Percentiles rank a stretch among this genome's conserved stretches.
These are phyloP conservation scores for Amphicarpaea edgeworthii DNA, from an alignment of 306 rosid genomes.

Conservation along the genomic window DNA sequence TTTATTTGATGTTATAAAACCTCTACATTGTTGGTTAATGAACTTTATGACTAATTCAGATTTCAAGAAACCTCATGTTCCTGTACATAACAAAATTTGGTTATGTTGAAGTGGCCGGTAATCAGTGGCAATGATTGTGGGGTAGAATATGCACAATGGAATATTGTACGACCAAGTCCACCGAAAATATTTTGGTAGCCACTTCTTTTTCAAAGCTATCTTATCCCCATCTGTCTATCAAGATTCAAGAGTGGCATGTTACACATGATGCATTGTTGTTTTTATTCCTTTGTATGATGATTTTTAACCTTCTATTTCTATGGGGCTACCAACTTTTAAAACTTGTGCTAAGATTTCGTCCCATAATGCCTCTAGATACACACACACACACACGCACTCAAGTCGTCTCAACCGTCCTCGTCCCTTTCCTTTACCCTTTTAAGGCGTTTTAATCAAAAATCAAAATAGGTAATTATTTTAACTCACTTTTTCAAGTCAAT, in stretches of 20 bases:
- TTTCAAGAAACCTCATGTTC: background rate
- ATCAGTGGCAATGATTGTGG: conserved; percentile 29
- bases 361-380: conserved; percentile 14
- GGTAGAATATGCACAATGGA: conserved; percentile 9
- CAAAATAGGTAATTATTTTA: too few relatives aligned
- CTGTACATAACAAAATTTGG: background rate
- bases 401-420: background rate
- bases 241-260: conserved; percentile 20
- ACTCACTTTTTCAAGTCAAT: too few relatives aligned
- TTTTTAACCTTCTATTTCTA: conserved; percentile 1
- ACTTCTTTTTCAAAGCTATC: conserved; percentile 29
- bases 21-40: too few relatives aligned
- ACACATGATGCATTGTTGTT: conserved; percentile 20
- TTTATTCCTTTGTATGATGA: background rate
- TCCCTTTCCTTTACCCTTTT: too few relatives aligned
- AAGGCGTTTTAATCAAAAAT: too few relatives aligned
- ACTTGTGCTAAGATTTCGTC: conserved; percentile 28
- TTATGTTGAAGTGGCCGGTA: background rate
- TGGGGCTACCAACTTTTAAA: conserved; percentile 20
- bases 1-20: too few relatives aligned
- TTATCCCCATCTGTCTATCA: background rate
- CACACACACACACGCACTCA: conserved; percentile 33
- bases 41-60: too few relatives aligned
- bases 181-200: conserved; percentile 1
- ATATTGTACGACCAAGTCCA: conserved; percentile 21